These are phyloP conservation scores for Vitis labrusca DNA, from an alignment of 164 flowering plant species.

Conservation along the genomic window DNA sequence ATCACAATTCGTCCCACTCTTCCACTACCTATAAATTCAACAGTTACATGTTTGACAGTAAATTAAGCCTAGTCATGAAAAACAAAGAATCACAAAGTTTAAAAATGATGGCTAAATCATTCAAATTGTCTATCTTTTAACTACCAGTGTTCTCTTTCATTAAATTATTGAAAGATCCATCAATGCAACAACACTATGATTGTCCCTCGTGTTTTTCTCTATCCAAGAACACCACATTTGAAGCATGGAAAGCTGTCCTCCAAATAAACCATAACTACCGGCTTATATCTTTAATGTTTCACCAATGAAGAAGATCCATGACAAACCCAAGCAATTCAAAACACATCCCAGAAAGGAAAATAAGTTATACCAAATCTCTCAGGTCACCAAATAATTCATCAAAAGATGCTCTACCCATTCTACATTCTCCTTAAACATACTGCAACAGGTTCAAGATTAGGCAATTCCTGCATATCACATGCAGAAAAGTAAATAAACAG, in stretches of 20 bases:
- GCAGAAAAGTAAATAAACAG: too few species aligned
- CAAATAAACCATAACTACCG: background rate
- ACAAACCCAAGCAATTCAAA: background rate
- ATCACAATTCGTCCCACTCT: conserved; percentile 81
- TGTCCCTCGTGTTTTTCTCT: background rate
- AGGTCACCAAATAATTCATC: background rate
- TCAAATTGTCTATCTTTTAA: background rate
- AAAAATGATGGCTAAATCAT: conserved; percentile 2
- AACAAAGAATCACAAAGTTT: background rate
- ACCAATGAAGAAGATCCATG: background rate
- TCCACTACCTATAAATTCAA: conserved; percentile 58
- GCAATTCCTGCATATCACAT: background rate
- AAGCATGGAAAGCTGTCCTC: background rate
- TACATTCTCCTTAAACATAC: background rate
- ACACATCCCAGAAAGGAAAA: background rate
- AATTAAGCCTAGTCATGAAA: background rate
- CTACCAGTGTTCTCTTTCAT: background rate
- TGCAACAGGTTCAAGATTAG: background rate
- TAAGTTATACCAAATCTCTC: background rate
- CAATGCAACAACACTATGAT: background rate
- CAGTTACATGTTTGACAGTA: background rate
- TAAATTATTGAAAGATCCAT: background rate
- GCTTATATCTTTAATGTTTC: background rate
- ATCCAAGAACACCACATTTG: background rate
- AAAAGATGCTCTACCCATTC: background rate